Conservation (phyloP, 257 asterid genomes). For the Nicotiana knightiana region DNA sequence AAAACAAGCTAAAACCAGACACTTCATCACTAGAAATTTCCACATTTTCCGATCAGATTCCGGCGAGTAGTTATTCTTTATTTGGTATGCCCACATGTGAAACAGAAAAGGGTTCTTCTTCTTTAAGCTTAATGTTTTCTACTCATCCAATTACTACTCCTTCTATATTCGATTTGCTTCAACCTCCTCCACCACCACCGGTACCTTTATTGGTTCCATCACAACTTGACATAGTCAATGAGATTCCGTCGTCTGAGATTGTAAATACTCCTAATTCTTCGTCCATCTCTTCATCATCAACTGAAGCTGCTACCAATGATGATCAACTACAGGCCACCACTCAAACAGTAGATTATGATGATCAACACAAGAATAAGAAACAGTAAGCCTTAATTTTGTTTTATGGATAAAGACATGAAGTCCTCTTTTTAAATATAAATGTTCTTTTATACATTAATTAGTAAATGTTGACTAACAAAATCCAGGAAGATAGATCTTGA, state of each 20-base stretch:
- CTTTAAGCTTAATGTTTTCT: conserved; percentile 8
- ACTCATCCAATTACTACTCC: background rate
- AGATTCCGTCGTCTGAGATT: background rate
- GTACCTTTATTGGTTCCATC: background rate
- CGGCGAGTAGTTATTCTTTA: conserved; percentile 11
- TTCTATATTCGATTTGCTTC: conserved; percentile 17
- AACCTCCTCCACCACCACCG: background rate
- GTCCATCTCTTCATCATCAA: conserved; percentile 55
- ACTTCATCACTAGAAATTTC: conserved; percentile 13
- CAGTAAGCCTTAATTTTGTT: conserved; percentile 27
- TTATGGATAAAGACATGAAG: background rate
- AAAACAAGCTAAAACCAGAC: background rate
- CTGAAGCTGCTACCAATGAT: conserved; percentile 44
- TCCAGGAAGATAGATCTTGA: background rate
- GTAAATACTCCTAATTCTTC: conserved; percentile 35
- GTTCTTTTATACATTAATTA: background rate
- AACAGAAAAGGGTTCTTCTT: conserved; percentile 7
- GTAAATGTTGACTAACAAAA: background rate
- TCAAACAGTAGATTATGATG: conserved; percentile 19
- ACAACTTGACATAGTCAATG: background rate
- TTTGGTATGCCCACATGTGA: conserved; percentile 13
- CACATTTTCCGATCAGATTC: conserved; percentile 33
- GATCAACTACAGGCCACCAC: conserved; percentile 13
- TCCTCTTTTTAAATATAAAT: background rate
- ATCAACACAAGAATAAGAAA: conserved; percentile 45